These are phyloP conservation scores for Plasmodium malariae DNA, from an alignment of 169 alveolate species.

Conservation along the genomic window DNA sequence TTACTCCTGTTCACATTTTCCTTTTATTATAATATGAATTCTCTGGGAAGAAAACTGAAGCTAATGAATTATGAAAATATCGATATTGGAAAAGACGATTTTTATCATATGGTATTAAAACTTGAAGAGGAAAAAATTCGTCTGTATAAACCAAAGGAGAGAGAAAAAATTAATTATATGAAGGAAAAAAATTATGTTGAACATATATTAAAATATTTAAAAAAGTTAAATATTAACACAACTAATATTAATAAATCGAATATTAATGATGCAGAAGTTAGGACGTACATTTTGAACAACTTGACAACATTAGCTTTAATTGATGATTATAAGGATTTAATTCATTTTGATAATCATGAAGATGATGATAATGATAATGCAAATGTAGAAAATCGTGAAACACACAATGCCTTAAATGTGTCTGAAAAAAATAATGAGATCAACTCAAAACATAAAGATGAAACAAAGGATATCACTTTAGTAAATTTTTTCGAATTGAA, in stretches of 20 bases:
- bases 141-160: conserved; percentile 61
- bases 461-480: conserved; percentile 9
- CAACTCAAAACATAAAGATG: neutral
- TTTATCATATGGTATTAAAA: conserved; percentile 49
- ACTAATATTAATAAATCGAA: conserved; percentile 41
- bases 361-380: neutral
- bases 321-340: conserved; percentile 70
- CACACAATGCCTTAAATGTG: neutral
- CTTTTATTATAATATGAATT: conserved; percentile 22
- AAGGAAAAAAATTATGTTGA: conserved; percentile 62
- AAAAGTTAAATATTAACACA: conserved; percentile 51
- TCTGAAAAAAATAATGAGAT: neutral
- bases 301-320: conserved; percentile 55
- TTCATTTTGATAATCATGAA: conserved; percentile 21
- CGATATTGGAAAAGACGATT: conserved; percentile 52
- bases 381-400: neutral
- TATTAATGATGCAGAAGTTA: conserved; percentile 41
- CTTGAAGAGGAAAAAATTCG: conserved; percentile 74
- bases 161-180: conserved; percentile 69
- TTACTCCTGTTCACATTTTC: neutral
- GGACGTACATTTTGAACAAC: conserved; percentile 46
- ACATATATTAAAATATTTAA: conserved; percentile 62
- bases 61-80: conserved; percentile 22
- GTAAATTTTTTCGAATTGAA: conserved; percentile 51
- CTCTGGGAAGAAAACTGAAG: conserved; percentile 51